Evolutionary conservation across 2,329 filamentous ascomycete genomes (phyloP), one percentile per base, ranked within the genome.

Genomic region (Ophiostoma populinum): DNA sequence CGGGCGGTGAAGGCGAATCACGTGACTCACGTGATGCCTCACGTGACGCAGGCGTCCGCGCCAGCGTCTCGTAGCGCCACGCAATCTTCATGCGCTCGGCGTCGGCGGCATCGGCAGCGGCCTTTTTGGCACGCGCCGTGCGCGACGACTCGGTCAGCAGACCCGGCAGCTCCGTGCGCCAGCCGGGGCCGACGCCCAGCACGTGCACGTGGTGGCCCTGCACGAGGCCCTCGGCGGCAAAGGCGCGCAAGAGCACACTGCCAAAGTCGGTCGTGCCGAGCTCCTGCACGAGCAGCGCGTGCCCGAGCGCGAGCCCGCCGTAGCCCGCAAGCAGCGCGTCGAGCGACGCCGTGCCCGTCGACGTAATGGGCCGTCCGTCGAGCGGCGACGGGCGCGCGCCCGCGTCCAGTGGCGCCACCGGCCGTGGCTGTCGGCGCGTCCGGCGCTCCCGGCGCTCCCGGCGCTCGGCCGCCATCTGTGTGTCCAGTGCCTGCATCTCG

Each of bases 1-100:
- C 27, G 3, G n/a, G 16, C 2, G 37, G 28, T 3, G 35, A 26
- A 10, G 24, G 16, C 15, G 37, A 18, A 2, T 24, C 7, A 3
- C 30, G 13, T 16, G 25, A 3, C 24, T 12, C 13, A 3, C 10
- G 27, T 25, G 31, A n/a, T n/a, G 17, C 4, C 39, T 20, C 15
- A 28, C 25, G 11, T 24, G n/a, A 5, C 21, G 13, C 4, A 13
- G 3, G 32, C 6, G 12, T n/a, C n/a, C n/a, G n/a, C 6, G 42
- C 79, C 35, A 95, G 56, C 22, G 74, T 70, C 55, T 95, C 86
- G 57, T 98, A 98, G 53, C 90, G 70, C 90, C 90, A 98, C 4
- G 90, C 90, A 60, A 98, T 98, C 60, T 93, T 95, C 90, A 98
- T 95, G 7, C 15, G 12, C 55, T 77, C 86, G 42, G 87, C 80